Conservation (phyloP, 345 rosid species). For the Euclidium syriacum region DNA sequence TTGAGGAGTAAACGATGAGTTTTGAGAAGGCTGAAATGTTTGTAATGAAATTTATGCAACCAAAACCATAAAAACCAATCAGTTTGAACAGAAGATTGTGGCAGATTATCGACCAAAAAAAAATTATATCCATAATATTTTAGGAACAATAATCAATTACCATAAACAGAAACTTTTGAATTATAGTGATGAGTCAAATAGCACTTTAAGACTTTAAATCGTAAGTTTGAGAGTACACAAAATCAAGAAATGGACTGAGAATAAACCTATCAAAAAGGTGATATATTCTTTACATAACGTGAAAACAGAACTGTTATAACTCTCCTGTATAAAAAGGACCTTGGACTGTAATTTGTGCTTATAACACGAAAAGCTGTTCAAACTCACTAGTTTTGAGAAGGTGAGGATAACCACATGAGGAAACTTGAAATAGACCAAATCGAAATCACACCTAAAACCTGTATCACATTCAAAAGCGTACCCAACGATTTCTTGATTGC, state of each 20-base stretch:
- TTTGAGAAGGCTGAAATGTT: neutral
- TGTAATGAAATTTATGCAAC: neutral
- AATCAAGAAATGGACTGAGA: neutral
- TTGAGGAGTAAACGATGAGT: neutral
- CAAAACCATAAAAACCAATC: neutral
- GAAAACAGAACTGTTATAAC: neutral
- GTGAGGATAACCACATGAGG: constrained; percentile 64
- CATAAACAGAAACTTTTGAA: neutral
- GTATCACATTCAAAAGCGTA: constrained; percentile 78
- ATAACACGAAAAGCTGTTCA: constrained; percentile 9
- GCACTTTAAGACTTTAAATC: too few relatives aligned
- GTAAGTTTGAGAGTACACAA: neutral
- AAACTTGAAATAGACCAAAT: constrained; percentile 96
- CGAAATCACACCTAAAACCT: constrained; percentile 82
- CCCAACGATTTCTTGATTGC: constrained; percentile 85
- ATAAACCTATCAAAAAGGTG: neutral
- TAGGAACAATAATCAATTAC: neutral
- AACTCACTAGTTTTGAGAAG: constrained; percentile 31
- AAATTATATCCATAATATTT: too few relatives aligned
- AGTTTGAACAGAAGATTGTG: neutral
- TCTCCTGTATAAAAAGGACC: neutral
- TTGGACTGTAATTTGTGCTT: neutral
- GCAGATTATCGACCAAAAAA: neutral
- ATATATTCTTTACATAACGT: neutral
- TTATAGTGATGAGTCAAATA: too few relatives aligned